phyloP scores from a whole-genome alignment of 1,139 yeast species.

The Wickerhamomyces sp. region DNA sequence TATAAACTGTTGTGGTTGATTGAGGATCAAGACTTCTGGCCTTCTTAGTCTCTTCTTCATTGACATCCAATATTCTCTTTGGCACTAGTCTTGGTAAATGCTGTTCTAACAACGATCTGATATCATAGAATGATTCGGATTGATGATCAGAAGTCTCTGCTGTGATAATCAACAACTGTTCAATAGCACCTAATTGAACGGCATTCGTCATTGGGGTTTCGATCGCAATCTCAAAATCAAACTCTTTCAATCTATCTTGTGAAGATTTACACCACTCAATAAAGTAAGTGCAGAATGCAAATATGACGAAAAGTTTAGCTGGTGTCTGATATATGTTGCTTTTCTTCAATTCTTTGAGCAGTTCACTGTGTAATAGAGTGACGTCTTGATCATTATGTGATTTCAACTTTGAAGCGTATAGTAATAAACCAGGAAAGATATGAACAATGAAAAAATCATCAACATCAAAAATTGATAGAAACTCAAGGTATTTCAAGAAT shows the following conservation, averaged over 20 bases:
- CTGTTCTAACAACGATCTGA: conserved; percentile 61
- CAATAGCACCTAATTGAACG: conserved; percentile 72
- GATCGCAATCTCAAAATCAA: conserved; percentile 41
- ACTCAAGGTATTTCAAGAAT: conserved; percentile 38
- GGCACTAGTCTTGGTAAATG: conserved; percentile 56
- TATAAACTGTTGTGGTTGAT: conserved; percentile 16
- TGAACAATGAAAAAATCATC: conserved; percentile 62
- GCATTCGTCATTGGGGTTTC: conserved; percentile 46
- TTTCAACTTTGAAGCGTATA: conserved; percentile 34
- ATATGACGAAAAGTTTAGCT: conserved; percentile 51
- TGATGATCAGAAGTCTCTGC: conserved; percentile 55
- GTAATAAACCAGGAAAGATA: conserved; percentile 58
- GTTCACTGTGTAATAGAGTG: conserved; percentile 29
- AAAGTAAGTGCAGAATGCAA: conserved; percentile 60
- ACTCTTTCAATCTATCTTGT: conserved; percentile 35
- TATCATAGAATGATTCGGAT: conserved; percentile 52
- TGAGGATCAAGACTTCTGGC: conserved; percentile 49
- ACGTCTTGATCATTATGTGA: conserved; percentile 31
- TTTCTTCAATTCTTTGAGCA: conserved; percentile 26
- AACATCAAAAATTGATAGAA: conserved; percentile 40
- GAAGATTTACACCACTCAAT: conserved; percentile 66
- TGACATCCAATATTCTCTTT: conserved; percentile 36
- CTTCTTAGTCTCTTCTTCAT: conserved; percentile 47
- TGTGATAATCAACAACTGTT: conserved; percentile 63
- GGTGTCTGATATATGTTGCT: conserved; percentile 47